Percentiles rank a stretch among this genome's conserved stretches.
Conservation (phyloP, 768 basidiomycete genomes). For the Tephrocybe sp. region DNA sequence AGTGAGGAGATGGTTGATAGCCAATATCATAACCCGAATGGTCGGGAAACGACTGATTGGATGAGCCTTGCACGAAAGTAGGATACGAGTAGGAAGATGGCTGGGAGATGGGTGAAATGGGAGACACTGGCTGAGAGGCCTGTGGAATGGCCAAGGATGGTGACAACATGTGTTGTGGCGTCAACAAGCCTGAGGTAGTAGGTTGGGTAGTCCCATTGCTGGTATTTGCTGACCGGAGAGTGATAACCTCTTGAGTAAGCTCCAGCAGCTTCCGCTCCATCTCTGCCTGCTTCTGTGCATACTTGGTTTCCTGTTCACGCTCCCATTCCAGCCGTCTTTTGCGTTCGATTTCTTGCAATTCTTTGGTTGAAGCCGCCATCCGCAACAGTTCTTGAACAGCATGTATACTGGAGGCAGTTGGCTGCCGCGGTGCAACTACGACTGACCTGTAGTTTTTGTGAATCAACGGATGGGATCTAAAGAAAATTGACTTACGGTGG, state of each 20-base stretch:
- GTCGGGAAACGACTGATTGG: slow-evolving; percentile 24
- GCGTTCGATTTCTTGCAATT: slow-evolving; percentile 61
- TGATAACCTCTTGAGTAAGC: slow-evolving; percentile 53
- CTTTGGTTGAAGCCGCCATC: slow-evolving; percentile 54
- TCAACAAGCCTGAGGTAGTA: slow-evolving; percentile 21
- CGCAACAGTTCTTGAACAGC: slow-evolving; percentile 62
- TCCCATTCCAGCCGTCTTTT: slow-evolving; percentile 68
- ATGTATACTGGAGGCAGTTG: slow-evolving; percentile 36
- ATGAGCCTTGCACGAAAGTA: slow-evolving; percentile 38
- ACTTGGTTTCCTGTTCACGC: slow-evolving; percentile 64
- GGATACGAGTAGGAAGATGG: slow-evolving; percentile 28
- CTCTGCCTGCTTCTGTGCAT: slow-evolving; percentile 52
- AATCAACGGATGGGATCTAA: not conserved
- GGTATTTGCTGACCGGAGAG: slow-evolving; percentile 40
- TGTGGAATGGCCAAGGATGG: slow-evolving; percentile 29
- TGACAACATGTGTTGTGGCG: slow-evolving; percentile 30
- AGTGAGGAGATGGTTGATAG: slow-evolving; percentile 14
- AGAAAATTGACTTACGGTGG: slow-evolving; percentile 28
- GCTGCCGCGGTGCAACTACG: slow-evolving; percentile 23
- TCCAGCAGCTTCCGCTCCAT: slow-evolving; percentile 56
- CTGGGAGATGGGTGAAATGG: slow-evolving; percentile 39
- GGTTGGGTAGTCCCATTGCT: slow-evolving; percentile 12
- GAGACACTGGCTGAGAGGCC: slow-evolving; percentile 28
- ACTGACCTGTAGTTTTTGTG: slow-evolving; percentile 9
- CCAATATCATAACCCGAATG: slow-evolving; percentile 16